Conservation (phyloP, 2,329 filamentous ascomycete species). For the Alternaria conjuncta region DNA sequence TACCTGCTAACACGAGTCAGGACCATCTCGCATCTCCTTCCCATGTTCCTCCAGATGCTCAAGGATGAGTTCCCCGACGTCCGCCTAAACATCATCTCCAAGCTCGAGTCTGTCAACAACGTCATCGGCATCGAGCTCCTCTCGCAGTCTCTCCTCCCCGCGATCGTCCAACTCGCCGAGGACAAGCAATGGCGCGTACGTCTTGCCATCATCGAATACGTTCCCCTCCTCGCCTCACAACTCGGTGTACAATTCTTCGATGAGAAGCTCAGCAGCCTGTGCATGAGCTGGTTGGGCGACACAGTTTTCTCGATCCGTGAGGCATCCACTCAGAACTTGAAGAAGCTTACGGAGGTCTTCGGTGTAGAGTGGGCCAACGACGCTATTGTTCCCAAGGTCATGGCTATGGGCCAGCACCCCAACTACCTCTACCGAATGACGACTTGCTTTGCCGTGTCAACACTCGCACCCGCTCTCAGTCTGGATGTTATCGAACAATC, state of each 20-base stretch:
- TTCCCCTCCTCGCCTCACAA: conserved; percentile 92
- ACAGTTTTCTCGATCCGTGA: conserved; percentile 99
- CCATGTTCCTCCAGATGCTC: conserved; percentile 99
- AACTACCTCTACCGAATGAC: conserved; percentile 99
- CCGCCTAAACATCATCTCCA: conserved; percentile 98
- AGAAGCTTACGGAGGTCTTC: conserved; percentile 98
- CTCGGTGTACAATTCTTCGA: conserved; percentile 98
- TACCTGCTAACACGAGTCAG: conserved; percentile 54
- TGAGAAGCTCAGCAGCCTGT: conserved; percentile 91
- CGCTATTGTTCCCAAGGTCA: conserved; percentile 97
- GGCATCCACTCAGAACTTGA: conserved; percentile 94
- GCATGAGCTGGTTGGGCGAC: conserved; percentile 98
- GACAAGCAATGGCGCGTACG: conserved; percentile 99
- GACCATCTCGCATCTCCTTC: conserved; percentile 93
- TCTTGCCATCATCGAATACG: conserved; percentile 98
- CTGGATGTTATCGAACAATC: conserved; percentile 91
- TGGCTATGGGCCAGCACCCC: conserved; percentile 96
- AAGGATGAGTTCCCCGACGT: conserved; percentile 99
- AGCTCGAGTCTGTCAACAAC: conserved; percentile 97
- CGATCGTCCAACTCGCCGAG: conserved; percentile 95
- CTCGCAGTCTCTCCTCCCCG: conserved; percentile 93
- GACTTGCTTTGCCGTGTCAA: conserved; percentile 98
- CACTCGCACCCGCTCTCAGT: conserved; percentile 88
- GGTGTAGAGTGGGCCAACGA: conserved; percentile 97
- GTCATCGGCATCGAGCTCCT: conserved; percentile 97